Percentiles rank a stretch among this genome's conserved stretches.
phyloP scores from a whole-genome alignment of 345 rosid genomes.

The Eucalyptus rudis region DNA sequence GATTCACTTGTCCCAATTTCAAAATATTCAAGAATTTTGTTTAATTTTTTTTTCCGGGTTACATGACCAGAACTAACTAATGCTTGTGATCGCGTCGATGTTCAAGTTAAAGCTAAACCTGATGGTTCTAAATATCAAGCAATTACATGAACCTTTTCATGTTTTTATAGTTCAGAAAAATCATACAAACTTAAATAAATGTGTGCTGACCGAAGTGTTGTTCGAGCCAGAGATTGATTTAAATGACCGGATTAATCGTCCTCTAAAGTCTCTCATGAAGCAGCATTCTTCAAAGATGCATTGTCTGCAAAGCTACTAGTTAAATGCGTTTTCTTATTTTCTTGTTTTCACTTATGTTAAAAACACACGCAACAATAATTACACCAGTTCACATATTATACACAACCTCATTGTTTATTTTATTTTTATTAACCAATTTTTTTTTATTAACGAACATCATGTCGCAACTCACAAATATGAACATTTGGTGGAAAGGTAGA shows the following conservation, averaged over 20 bases:
- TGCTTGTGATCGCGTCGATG: accelerated
- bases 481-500: background rate
- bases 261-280: background rate
- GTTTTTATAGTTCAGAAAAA: background rate
- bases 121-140: background rate
- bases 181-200: background rate
- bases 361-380: background rate
- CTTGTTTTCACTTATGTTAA: background rate
- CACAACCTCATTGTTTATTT: background rate
- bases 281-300: background rate
- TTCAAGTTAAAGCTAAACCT: background rate
- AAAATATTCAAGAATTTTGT: background rate
- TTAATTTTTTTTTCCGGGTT: accelerated
- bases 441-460: no score
- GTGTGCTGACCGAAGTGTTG: background rate
- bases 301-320: background rate
- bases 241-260: background rate
- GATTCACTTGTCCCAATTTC: background rate
- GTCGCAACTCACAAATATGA: background rate
- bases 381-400: background rate
- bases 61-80: background rate
- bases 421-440: no score
- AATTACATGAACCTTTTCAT: background rate
- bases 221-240: background rate
- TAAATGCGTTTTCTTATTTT: background rate